Evolutionary conservation across 148 eudicot genomes (phyloP).

Genomic region (Rhododendron ferrugineum): DNA sequence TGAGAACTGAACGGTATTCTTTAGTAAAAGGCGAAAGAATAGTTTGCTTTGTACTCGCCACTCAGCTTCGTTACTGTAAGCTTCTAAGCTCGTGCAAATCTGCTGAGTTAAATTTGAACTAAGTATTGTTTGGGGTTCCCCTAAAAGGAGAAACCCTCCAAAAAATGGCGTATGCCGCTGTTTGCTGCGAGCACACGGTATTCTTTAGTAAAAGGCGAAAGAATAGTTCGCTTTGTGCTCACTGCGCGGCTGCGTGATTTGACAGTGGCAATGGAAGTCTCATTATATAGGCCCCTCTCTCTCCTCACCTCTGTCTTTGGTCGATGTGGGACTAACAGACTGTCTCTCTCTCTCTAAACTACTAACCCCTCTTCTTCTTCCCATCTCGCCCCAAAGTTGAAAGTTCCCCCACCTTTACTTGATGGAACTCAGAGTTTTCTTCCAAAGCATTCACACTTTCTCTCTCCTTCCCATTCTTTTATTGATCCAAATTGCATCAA

Average conservation of each 20-base stretch:
- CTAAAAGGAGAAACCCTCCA: neutral
- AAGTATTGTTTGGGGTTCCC: too few species aligned
- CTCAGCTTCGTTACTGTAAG: too few species aligned
- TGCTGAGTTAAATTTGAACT: too few species aligned
- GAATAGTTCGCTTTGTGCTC: slow-evolving; percentile 26
- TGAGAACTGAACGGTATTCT: too few species aligned
- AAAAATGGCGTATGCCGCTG: slow-evolving; percentile 19
- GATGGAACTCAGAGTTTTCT: neutral
- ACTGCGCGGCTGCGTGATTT: slow-evolving; percentile 14
- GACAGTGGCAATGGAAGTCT: neutral
- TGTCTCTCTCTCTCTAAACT: neutral
- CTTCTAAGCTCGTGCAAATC: too few species aligned
- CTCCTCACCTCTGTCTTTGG: neutral
- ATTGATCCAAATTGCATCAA: too few species aligned
- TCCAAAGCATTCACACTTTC: neutral
- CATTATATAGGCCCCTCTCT: neutral
- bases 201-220: slow-evolving; percentile 32
- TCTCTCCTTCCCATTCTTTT: neutral
- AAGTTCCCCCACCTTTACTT: neutral
- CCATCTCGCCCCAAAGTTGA: neutral
- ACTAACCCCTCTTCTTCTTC: neutral
- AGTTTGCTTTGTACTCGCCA: too few species aligned
- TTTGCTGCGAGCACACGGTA: slow-evolving; percentile 19
- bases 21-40: too few species aligned
- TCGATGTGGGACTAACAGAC: neutral